These are phyloP conservation scores for Leptomonas pyrrhocoris DNA, from an alignment of 208 protist species.

Conservation along the genomic window DNA sequence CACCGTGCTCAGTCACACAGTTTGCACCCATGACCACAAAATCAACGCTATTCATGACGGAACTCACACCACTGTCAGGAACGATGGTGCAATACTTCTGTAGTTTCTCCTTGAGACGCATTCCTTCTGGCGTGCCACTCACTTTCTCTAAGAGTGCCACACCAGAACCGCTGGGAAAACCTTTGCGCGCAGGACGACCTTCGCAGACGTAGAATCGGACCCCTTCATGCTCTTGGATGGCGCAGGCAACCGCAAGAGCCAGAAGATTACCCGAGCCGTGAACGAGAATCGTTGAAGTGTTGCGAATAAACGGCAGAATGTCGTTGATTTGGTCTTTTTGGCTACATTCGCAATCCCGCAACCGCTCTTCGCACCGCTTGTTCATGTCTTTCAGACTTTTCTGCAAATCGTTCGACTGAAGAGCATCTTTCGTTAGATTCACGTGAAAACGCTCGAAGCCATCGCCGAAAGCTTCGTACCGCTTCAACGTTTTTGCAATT, in stretches of 20 bases:
- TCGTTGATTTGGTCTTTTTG: conserved; percentile 87
- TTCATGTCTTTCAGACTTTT: conserved; percentile 72
- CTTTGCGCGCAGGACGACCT: conserved; percentile 53
- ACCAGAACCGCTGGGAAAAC: conserved; percentile 62
- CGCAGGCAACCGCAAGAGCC: conserved; percentile 74
- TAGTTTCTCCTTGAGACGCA: conserved; percentile 63
- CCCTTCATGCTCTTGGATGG: conserved; percentile 80
- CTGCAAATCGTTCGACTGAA: conserved; percentile 51
- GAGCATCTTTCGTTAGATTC: conserved; percentile 64
- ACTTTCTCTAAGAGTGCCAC: conserved; percentile 56
- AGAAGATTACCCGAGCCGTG: conserved; percentile 80
- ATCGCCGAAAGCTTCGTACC: conserved; percentile 74
- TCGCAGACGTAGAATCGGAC: conserved; percentile 89
- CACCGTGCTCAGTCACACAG: conserved; percentile 98
- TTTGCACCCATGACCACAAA: conserved; percentile 97
- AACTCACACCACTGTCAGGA: conserved; percentile 87
- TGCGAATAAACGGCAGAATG: conserved; percentile 83
- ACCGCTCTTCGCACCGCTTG: conserved; percentile 49
- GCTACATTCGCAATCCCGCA: conserved; percentile 71
- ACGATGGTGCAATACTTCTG: conserved; percentile 81
- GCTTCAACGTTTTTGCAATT: conserved; percentile 68
- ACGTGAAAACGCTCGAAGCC: conserved; percentile 82
- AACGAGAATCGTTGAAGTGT: conserved; percentile 80
- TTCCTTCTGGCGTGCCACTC: conserved; percentile 58
- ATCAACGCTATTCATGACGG: conserved; percentile 92